Conservation (phyloP, 179 eudicot genomes). For the Spinacia oleracea region DNA sequence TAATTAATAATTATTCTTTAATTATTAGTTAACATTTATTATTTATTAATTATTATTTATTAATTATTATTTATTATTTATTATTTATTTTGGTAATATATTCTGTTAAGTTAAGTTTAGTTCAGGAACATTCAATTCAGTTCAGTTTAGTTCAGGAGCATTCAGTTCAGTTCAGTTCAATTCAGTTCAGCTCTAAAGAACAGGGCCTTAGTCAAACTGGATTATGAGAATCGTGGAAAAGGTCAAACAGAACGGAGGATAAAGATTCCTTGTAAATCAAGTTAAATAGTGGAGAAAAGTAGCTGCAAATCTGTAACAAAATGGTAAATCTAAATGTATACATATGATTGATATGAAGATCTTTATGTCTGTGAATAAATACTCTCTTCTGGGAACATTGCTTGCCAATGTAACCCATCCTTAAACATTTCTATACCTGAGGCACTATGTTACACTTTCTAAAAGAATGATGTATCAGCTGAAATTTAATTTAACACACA, state of each 20-base stretch:
- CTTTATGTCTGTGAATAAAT: not conserved
- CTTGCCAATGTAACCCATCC: conserved; percentile 15
- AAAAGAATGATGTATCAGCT: conserved; percentile 27
- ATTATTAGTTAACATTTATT: no score
- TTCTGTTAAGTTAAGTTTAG: no score
- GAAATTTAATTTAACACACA: not conserved
- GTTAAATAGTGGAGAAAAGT: not conserved
- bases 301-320: not conserved
- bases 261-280: not conserved
- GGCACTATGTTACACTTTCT: conserved; percentile 32
- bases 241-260: not conserved
- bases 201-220: no score
- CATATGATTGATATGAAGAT: not conserved
- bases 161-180: no score
- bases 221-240: no score
- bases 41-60: no score
- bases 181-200: no score
- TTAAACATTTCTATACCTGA: conserved; percentile 21
- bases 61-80: no score
- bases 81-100: no score
- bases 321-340: not conserved
- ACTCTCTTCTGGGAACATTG: conserved; percentile 16
- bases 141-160: no score
- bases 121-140: no score
- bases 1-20: no score